Conservation (phyloP, 2,329 filamentous ascomycete genomes). For the Aspergillus sp. region DNA sequence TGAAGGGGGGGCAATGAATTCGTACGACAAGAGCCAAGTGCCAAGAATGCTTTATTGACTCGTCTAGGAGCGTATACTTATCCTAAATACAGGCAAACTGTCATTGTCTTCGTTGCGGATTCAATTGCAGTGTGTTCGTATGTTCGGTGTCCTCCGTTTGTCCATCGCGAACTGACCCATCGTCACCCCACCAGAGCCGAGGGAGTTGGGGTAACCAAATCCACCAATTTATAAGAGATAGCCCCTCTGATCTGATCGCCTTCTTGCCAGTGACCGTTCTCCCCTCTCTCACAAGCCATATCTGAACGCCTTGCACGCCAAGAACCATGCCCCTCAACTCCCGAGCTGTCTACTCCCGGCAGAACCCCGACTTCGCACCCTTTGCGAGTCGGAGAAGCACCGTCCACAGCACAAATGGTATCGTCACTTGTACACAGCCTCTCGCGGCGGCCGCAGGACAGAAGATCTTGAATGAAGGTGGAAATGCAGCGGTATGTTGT, state of each 20-base stretch:
- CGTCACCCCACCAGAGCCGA: neutral
- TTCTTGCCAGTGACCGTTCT: neutral
- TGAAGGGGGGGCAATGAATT: neutral
- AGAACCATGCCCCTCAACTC: constrained; percentile 54
- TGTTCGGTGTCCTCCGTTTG: neutral
- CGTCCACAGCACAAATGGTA: constrained; percentile 89
- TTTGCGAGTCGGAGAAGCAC: constrained; percentile 79
- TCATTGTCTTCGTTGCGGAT: neutral
- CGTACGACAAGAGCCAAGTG: neutral
- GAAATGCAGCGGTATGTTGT: constrained; percentile 82
- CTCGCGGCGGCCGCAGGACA: constrained; percentile 87
- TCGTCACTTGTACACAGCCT: constrained; percentile 88
- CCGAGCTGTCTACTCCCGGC: constrained; percentile 55
- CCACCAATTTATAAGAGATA: neutral
- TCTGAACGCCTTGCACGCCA: neutral
- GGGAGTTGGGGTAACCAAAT: neutral
- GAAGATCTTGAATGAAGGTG: constrained; percentile 80
- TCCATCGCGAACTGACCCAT: no score
- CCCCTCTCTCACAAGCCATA: neutral
- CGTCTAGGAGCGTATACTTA: neutral
- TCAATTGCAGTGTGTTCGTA: neutral
- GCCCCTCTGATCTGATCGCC: neutral
- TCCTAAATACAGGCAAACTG: neutral
- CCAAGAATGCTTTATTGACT: neutral
- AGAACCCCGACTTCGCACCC: constrained; percentile 47